Conservation (phyloP, 2,329 filamentous ascomycete genomes). For the Hymenoscyphus fraxineus region DNA sequence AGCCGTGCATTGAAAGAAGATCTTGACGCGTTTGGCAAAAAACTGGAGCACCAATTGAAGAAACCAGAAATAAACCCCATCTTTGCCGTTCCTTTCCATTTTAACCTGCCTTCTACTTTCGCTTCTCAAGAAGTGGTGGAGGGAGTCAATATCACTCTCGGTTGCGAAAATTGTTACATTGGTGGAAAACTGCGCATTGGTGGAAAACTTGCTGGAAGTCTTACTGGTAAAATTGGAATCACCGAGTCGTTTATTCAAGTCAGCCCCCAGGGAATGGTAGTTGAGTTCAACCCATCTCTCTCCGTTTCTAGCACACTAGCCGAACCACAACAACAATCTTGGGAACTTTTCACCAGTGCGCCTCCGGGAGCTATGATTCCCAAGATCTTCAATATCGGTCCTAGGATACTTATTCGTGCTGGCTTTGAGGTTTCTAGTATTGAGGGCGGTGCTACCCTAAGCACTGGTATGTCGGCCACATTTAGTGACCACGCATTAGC, state of each 20-base stretch:
- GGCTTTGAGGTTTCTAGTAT: conserved; percentile 9
- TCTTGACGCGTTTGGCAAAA: not conserved
- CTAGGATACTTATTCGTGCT: conserved; percentile 6
- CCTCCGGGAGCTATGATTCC: conserved; percentile 5
- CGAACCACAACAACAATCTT: not conserved
- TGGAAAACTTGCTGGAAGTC: conserved; percentile 2
- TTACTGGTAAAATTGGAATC: not conserved
- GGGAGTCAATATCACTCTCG: conserved; percentile 7
- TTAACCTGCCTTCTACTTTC: not conserved
- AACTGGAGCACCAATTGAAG: not conserved
- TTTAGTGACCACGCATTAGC: conserved; percentile 3
- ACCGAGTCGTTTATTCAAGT: not conserved
- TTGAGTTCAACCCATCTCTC: conserved; percentile 10
- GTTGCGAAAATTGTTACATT: conserved; percentile 10
- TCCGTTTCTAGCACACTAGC: not conserved
- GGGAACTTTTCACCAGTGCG: not conserved
- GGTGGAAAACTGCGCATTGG: conserved; percentile 7
- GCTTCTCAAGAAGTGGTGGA: not conserved
- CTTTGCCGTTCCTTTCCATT: conserved; percentile 3
- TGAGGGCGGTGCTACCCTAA: conserved; percentile 7
- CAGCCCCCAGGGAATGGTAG: conserved; percentile 5
- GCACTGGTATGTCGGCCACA: conserved; percentile 4
- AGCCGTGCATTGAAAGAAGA: not conserved
- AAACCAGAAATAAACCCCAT: not conserved
- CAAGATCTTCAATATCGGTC: conserved; percentile 8